Evolutionary conservation across 768 basidiomycete species (phyloP), one percentile per base, ranked within the genome.

Genomic region (Coprinopsis cinerea): DNA sequence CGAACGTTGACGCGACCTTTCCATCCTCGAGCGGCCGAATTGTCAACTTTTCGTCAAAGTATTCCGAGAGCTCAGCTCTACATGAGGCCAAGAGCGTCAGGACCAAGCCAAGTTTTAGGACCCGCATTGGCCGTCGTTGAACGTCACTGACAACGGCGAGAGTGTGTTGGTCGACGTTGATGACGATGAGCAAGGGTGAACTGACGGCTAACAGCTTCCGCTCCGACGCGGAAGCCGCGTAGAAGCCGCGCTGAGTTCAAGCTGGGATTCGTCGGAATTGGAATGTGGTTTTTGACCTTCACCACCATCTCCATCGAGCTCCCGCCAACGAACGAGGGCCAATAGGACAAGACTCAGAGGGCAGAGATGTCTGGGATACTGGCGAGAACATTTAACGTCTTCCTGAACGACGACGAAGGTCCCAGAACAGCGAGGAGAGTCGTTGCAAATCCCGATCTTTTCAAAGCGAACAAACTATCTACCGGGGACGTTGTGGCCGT

Each of bases 1-100:
- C 76, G 69, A 97, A 96, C 25, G 76, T 75, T 1, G 91, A 78
- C 0, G 79, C 76, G 32, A 97, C 81, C 61, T 83, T 87, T 44
- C 94, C 95, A 62, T 97, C 89, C 4, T 75, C 70, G 27, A 96
- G 75, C 0, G 90, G 61, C 32, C 63, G 68, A 26, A 79, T 60
- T 7, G 62, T 59, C 14, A 79, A 60, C 40, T 69, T 53, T 57
- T 79, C 78, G 42, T 74, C 59, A 52, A 83, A 83, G 20, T 65
- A 57, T 65, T 84, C 82, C 15, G 41, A 43, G 20, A 43, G 24
- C 10, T 26, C 22, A 10, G 41, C 23, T 9, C 41, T 22, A 23
- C 22, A 39, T 25, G 23, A 7, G 10, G 25, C 41, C 41, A 43
- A 17, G 7, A 39, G 7, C 6, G 25, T 22, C 22, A 43, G 23